Percentiles rank a stretch among this genome's conserved stretches.
Conservation (phyloP, 257 asterid species). For the Salvia splendens region DNA sequence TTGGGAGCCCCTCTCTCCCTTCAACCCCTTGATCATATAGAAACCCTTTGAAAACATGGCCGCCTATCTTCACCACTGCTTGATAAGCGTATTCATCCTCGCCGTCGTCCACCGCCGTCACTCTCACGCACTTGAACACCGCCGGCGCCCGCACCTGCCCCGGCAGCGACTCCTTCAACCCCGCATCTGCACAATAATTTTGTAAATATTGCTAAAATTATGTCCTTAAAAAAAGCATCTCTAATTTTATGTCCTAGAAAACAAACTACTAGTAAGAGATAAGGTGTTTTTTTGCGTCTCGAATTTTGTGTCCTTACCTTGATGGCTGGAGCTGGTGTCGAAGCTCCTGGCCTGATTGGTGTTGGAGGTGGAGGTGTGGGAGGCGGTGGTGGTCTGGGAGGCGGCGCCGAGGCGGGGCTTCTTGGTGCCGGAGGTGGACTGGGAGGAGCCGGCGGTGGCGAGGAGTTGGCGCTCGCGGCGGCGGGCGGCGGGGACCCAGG, state of each 20-base stretch:
- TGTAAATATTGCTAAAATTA: no score
- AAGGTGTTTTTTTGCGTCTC: no score
- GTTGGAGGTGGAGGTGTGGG: slow-evolving; percentile 75
- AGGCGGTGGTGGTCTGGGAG: slow-evolving; percentile 59
- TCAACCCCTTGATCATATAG: slow-evolving; percentile 69
- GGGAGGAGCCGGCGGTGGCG: slow-evolving; percentile 39
- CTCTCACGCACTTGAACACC: slow-evolving; percentile 69
- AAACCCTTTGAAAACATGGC: slow-evolving; percentile 78
- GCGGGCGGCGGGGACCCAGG: slow-evolving; percentile 73
- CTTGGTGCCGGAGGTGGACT: slow-evolving; percentile 57
- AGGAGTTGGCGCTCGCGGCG: slow-evolving; percentile 68
- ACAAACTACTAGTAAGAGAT: no score
- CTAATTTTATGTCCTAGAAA: no score
- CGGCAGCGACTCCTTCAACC: slow-evolving; percentile 58
- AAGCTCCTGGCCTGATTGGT: slow-evolving; percentile 65
- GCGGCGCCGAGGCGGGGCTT: slow-evolving; percentile 60
- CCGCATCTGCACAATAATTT: slow-evolving; percentile 37
- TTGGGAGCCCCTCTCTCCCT: slow-evolving; percentile 51
- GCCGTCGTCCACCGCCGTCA: slow-evolving; percentile 70
- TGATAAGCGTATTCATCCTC: slow-evolving; percentile 77
- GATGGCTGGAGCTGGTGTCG: slow-evolving; percentile 65
- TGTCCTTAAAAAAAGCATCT: no score
- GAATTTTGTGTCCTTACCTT: slow-evolving; percentile 33
- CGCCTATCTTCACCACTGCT: slow-evolving; percentile 69
- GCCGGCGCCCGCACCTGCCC: slow-evolving; percentile 78